Base-by-base conservation (phyloP, 164 flowering plant species). In the Dillenia turbinata region DNA sequence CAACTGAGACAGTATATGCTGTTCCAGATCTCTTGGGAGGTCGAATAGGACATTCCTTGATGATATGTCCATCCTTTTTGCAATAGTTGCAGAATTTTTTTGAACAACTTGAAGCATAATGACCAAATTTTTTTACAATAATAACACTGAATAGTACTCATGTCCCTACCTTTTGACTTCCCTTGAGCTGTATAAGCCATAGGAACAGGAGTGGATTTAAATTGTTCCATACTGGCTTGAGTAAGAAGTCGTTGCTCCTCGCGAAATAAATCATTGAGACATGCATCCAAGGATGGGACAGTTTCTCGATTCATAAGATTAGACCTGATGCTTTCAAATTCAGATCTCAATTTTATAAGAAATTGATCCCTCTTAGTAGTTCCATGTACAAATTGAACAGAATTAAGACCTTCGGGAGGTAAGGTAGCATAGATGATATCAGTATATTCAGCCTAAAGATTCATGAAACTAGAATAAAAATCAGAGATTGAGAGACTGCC, bases 81-180 rank as follows among this genome's bases (percentile, higher is more conserved):
- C 49, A 58, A 45, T 58, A 58, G 11, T 58, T 58, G 40, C 49
- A 58, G 13, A 17, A 58, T 44, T 58, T 58, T 9, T 58, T 58
- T 9, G 47, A 19, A 58, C 61, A 58, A 13, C 47, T n/a, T 6
- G 26, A 5, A 15, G 8, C 61, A 58, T 5, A 14, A 46, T 58
- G 61, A 0, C 61, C 49, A 46, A 44, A 44, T 12, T 15, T 14
- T 14, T 15, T 58, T 46, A 10, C 51, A 58, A 15, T 12, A 10
- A 15, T 47, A 49, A 13, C 62, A 60, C 33, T 60, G 53, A 19
- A 49, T 12, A 9, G 19, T 17, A 12, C 16, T 17, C 44, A 47
- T 11, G 9, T 60, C 52, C 11, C 50, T 3, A 12, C 49, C 50
- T 17, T 9, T 49, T 19, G 15, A 8, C 13, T 24, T 60, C 1